These are phyloP conservation scores for Phytophthora podocarpi DNA, from an alignment of 352 stramenopile genomes.

Conservation along the genomic window DNA sequence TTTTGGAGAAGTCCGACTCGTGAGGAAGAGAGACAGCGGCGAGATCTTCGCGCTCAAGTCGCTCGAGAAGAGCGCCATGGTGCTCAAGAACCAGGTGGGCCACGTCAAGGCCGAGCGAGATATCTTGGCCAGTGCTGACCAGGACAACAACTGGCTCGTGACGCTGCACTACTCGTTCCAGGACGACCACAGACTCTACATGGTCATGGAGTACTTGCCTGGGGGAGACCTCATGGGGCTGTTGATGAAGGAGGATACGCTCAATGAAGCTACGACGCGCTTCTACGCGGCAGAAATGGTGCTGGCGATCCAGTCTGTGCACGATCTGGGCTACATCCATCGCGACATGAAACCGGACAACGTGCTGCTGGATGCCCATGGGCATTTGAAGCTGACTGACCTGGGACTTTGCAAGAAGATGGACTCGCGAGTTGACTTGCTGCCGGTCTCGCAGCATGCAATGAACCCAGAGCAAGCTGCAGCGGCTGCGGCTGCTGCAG, in stretches of 20 bases:
- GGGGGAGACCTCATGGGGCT: constrained; percentile 99
- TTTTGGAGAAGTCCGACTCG: constrained; percentile 97
- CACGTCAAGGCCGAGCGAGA: constrained; percentile 98
- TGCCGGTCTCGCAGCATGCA: constrained; percentile 81
- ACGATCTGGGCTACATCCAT: constrained; percentile 99
- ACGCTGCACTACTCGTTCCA: constrained; percentile 98
- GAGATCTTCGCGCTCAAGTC: constrained; percentile 93
- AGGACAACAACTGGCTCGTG: constrained; percentile 98
- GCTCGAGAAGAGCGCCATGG: constrained; percentile 91
- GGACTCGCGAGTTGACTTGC: constrained; percentile 84
- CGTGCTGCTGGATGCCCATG: constrained; percentile 96
- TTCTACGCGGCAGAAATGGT: constrained; percentile 99
- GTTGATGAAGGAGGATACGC: constrained; percentile 98
- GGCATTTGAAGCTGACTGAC: constrained; percentile 99
- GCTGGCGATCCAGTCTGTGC: constrained; percentile 97
- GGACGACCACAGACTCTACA: constrained; percentile 83
- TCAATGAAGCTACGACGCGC: constrained; percentile 80
- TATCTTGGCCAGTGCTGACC: constrained; percentile 93
- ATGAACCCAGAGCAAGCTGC: constrained; percentile 38
- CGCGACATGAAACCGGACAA: constrained; percentile 98
- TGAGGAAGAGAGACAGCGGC: constrained; percentile 82
- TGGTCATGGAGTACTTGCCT: constrained; percentile 99
- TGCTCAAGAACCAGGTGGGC: constrained; percentile 94
- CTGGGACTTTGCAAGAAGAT: constrained; percentile 98
- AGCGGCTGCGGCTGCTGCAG: constrained; percentile 1